A percentile compares a stretch with the other conserved stretches of the same genome.
Evolutionary conservation across 305 asterid genomes (phyloP).

Genomic region (Nicotiana rustica): DNA sequence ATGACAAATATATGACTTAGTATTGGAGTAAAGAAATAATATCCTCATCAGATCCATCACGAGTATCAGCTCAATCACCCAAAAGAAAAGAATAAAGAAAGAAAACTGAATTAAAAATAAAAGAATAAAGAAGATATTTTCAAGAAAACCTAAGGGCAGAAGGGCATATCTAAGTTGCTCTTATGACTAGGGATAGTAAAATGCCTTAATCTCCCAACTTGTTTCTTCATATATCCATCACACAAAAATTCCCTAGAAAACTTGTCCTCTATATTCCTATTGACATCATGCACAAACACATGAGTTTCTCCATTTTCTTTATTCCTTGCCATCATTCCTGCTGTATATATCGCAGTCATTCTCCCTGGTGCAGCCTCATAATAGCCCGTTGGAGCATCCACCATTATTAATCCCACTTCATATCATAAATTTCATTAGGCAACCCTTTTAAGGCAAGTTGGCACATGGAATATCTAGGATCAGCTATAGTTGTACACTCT

Average conservation of each 20-base stretch:
- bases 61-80: no score
- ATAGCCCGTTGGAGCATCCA: slow-evolving; percentile 89
- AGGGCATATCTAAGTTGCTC: slow-evolving; percentile 59
- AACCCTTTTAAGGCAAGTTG: slow-evolving; percentile 70
- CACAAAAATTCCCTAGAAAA: slow-evolving; percentile 73
- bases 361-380: slow-evolving; percentile 88
- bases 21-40: background rate
- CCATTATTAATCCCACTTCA: slow-evolving; percentile 89
- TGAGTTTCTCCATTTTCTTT: slow-evolving; percentile 59
- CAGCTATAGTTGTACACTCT: slow-evolving; percentile 64
- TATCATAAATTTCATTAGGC: slow-evolving; percentile 63
- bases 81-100: no score
- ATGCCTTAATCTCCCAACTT: slow-evolving; percentile 83
- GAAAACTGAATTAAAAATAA: no score
- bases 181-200: slow-evolving; percentile 74
- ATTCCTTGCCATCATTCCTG: slow-evolving; percentile 90
- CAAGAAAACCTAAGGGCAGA: slow-evolving; percentile 60
- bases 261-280: slow-evolving; percentile 80
- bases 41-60: no score
- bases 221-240: slow-evolving; percentile 75
- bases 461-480: slow-evolving; percentile 75
- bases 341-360: slow-evolving; percentile 91
- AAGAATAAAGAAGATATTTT: background rate
- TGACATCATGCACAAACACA: slow-evolving; percentile 88
- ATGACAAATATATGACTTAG: background rate